Evolutionary conservation across 2,329 filamentous ascomycete genomes (phyloP).

Genomic region (Fusarium algeriense): DNA sequence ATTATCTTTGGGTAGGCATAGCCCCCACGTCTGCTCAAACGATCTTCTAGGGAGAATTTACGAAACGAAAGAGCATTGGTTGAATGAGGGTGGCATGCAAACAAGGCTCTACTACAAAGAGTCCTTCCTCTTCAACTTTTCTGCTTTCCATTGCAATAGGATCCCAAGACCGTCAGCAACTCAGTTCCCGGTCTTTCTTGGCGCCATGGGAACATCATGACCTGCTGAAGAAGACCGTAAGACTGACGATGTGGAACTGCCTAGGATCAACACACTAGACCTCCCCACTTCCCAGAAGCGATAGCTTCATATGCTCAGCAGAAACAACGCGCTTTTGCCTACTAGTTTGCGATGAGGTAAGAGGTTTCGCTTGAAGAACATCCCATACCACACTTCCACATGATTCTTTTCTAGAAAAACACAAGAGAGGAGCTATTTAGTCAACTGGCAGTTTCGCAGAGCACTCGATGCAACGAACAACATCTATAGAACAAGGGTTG

Average conservation of each 20-base stretch:
- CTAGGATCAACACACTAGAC: not conserved
- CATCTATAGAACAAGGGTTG: not conserved
- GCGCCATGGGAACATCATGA: not conserved
- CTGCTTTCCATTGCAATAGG: not conserved
- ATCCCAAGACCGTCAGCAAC: not conserved
- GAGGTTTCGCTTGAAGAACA: not conserved
- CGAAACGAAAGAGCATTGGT: conserved; percentile 4
- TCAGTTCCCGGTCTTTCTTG: not conserved
- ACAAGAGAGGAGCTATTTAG: not conserved
- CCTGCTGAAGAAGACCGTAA: not conserved
- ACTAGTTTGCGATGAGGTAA: not conserved
- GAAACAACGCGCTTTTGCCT: conserved; percentile 1
- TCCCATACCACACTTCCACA: not conserved
- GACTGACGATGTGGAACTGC: conserved; percentile 2
- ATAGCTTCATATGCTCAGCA: not conserved
- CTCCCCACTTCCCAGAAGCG: not conserved
- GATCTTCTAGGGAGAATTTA: not conserved
- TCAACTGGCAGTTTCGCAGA: not conserved
- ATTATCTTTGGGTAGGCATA: not conserved
- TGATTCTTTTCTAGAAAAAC: not conserved
- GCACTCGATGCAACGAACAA: not conserved
- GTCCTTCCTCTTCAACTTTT: not conserved
- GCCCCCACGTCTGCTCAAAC: conserved; percentile 10
- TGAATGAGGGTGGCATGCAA: not conserved
- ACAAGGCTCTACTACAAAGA: not conserved